Base-by-base conservation (phyloP, 371 early-diverging fungal genomes). In the Nematocida minor region DNA sequence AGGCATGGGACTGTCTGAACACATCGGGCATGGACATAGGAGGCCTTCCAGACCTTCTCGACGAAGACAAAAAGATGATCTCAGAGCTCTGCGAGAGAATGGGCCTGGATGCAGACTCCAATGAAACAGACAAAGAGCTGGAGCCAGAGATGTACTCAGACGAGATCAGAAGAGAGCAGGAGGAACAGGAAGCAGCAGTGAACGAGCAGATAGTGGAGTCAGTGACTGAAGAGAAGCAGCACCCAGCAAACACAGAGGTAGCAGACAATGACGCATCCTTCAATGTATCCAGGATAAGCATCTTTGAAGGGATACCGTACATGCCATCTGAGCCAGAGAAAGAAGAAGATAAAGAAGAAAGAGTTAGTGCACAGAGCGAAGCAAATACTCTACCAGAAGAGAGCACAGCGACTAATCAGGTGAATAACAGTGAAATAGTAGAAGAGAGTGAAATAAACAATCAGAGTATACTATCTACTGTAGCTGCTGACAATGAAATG, bases 271-370 rank as follows among this genome's bases (percentile, higher is more conserved):
- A n/a, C 9, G 20, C 57, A 9, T 3, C 38, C 29, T 31, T 9
- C 57, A 42, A 42, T 42, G 18, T 42, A 18, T 42, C 44, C 44
- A 42, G 57, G 4, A 46, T 64, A 27, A 67, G 67, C 46, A 55
- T 67, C 31, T 67, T 67, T 48, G 67, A 53, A 18, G 22, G 14
- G 3, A 67, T 67, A 4, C 67, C 67, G 18, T 67, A 67, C 38
- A 49, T 54, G 36, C 25, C 49, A 11, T 20, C 4, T 6, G 20
- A 4, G 44, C 9, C 44, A 6, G 6, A 6, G 18, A 6, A 42
- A 18, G 44, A 42, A 42, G 9, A 6, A 18, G 44, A 6, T 42
- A 18, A 6, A 42, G 44, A 42, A 18, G n/a, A n/a, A n/a, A n/a
- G n/a, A n/a, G n/a, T n/a, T n/a, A n/a, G n/a, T n/a, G n/a, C n/a